phyloP scores from a whole-genome alignment of 2,329 filamentous ascomycete genomes.

The Hypoxylon sp. region DNA sequence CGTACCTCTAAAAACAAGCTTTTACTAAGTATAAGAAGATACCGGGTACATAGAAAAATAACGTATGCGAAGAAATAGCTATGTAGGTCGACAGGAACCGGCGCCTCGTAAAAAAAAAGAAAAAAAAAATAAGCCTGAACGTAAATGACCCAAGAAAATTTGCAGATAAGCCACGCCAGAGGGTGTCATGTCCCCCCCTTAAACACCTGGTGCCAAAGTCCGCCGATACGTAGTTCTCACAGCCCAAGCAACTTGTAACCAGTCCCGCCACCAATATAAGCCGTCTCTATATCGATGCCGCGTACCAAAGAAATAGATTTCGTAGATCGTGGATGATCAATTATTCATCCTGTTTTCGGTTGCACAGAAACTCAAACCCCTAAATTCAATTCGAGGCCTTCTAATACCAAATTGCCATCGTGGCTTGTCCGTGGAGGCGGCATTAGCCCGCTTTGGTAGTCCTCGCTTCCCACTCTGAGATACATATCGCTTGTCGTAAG shows the following conservation, averaged over 20 bases:
- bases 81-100: conserved; percentile 5
- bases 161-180: conserved; percentile 18
- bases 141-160: conserved; percentile 24
- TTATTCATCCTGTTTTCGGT: conserved; percentile 1
- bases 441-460: conserved; percentile 53
- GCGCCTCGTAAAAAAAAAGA: conserved; percentile 7
- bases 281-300: conserved; percentile 34
- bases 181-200: conserved; percentile 15
- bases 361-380: conserved; percentile 38
- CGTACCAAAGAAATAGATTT: conserved; percentile 23
- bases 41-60: conserved; percentile 36
- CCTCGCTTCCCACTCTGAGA: conserved; percentile 57
- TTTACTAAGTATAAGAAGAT: conserved; percentile 26
- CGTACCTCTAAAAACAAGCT: conserved; percentile 18
- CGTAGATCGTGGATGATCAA: conserved; percentile 16
- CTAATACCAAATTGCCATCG: conserved; percentile 46
- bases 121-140: no score
- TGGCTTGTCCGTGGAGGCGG: conserved; percentile 44
- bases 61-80: conserved; percentile 10
- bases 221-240: conserved; percentile 15
- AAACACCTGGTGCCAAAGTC: conserved; percentile 34
- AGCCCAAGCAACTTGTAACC: conserved; percentile 23
- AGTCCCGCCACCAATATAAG: conserved; percentile 25
- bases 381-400: conserved; percentile 46
- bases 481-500: conserved; percentile 61